Evolutionary conservation across 768 basidiomycete species (phyloP).

Genomic region (Kwoniella bestiolae): DNA sequence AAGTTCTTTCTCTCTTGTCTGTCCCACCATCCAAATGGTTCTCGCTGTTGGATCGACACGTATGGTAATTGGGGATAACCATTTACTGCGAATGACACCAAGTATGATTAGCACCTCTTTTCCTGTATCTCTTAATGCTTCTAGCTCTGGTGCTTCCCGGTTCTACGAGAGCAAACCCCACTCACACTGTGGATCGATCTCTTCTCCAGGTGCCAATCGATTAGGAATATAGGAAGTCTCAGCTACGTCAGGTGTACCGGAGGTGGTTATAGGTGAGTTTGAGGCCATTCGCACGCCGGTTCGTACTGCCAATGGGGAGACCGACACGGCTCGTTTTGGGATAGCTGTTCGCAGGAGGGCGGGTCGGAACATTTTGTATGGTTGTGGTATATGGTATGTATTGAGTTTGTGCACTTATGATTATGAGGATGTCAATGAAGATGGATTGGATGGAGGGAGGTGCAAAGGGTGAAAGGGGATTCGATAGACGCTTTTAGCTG

Average conservation of each 20-base stretch:
- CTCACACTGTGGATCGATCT: constrained; percentile 56
- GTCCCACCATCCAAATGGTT: constrained; percentile 59
- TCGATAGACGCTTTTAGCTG: neutral
- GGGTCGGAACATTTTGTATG: constrained; percentile 20
- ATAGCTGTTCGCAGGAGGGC: constrained; percentile 17
- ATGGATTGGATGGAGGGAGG: neutral
- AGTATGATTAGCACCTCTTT: neutral
- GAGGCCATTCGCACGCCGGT: constrained; percentile 17
- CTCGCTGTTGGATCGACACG: constrained; percentile 53
- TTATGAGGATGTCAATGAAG: neutral
- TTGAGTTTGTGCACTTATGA: neutral
- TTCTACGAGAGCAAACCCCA: too few relatives aligned
- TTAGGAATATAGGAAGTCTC: constrained; percentile 21
- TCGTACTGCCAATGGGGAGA: neutral
- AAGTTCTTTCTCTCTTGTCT: constrained; percentile 59
- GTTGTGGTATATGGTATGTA: neutral
- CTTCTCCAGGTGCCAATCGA: constrained; percentile 39
- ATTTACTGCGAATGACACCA: constrained; percentile 37
- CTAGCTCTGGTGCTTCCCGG: neutral
- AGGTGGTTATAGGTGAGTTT: constrained; percentile 30
- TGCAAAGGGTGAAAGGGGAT: constrained; percentile 14
- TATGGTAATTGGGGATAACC: constrained; percentile 58
- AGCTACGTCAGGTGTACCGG: constrained; percentile 29
- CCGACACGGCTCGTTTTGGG: constrained; percentile 5
- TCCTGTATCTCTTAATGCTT: neutral